These are phyloP conservation scores for Geosiphon pyriformis DNA, from an alignment of 192 early-diverging fungal genomes.

Conservation along the genomic window DNA sequence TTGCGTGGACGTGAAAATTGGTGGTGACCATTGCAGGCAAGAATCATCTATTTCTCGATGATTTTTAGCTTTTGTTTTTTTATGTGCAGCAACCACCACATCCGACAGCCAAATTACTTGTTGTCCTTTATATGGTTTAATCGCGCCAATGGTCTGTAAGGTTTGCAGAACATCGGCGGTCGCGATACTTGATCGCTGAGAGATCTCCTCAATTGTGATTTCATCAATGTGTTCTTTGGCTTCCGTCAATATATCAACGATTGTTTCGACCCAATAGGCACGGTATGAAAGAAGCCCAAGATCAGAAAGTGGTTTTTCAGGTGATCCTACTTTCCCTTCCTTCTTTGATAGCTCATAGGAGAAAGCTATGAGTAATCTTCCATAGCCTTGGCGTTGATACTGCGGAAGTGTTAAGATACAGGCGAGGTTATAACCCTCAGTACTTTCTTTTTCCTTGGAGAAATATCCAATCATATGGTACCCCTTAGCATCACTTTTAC, in stretches of 20 bases:
- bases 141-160: slow-evolving; percentile 77
- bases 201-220: slow-evolving; percentile 86
- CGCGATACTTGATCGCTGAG: slow-evolving; percentile 78
- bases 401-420: slow-evolving; percentile 98
- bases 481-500: slow-evolving; percentile 77
- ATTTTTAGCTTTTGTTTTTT: slow-evolving; percentile 61
- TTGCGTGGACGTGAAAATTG: slow-evolving; percentile 71
- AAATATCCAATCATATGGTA: slow-evolving; percentile 96
- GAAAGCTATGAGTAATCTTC: slow-evolving; percentile 89
- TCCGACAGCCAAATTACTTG: slow-evolving; percentile 86
- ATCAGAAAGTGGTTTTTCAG: slow-evolving; percentile 98
- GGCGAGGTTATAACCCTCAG: slow-evolving; percentile 95
- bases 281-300: slow-evolving; percentile 92
- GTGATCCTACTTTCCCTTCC: slow-evolving; percentile 90
- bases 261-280: slow-evolving; percentile 89
- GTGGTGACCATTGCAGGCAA: slow-evolving; percentile 76
- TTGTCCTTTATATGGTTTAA: slow-evolving; percentile 89
- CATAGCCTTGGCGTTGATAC: slow-evolving; percentile 94
- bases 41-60: slow-evolving; percentile 72
- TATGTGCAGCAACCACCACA: slow-evolving; percentile 73
- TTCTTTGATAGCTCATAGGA: slow-evolving; percentile 95
- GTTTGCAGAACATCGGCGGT: slow-evolving; percentile 89
- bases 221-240: slow-evolving; percentile 61
- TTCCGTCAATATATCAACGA: slow-evolving; percentile 70
- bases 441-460: slow-evolving; percentile 97